Conservation (phyloP, 192 early-diverging fungal species). For the Phlyctochytrium bullatum region DNA sequence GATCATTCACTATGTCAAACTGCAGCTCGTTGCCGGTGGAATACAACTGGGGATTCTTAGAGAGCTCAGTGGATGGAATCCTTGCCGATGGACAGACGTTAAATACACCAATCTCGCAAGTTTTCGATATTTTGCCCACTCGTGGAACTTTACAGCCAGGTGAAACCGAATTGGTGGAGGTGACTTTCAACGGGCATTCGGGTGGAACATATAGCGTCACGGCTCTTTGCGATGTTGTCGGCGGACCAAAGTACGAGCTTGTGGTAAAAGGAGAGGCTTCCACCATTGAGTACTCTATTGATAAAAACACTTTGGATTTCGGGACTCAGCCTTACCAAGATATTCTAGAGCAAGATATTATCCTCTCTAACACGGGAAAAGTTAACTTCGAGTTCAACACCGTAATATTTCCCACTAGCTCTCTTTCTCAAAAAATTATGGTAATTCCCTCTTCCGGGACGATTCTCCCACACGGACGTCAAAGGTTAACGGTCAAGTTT, state of each 20-base stretch:
- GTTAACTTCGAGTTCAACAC: conserved; percentile 51
- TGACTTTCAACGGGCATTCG: conserved; percentile 47
- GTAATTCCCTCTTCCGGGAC: conserved; percentile 41
- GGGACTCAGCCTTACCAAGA: conserved; percentile 51
- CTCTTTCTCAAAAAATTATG: conserved; percentile 36
- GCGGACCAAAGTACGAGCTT: conserved; percentile 59
- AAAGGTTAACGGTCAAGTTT: conserved; percentile 45
- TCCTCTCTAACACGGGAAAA: conserved; percentile 44
- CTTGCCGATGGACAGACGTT: conserved; percentile 10
- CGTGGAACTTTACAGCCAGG: conserved; percentile 44
- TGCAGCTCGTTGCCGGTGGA: conserved; percentile 43
- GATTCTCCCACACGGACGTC: conserved; percentile 35
- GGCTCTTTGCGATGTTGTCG: conserved; percentile 51
- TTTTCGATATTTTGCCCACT: conserved; percentile 54
- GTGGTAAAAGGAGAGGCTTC: conserved; percentile 50
- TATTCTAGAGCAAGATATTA: conserved; percentile 55
- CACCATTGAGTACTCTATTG: conserved; percentile 40
- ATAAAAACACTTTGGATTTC: conserved; percentile 41
- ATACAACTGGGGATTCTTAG: conserved; percentile 48
- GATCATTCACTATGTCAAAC: conserved; percentile 45
- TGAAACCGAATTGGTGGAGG: conserved; percentile 41
- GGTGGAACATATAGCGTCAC: conserved; percentile 25
- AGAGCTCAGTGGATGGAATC: conserved; percentile 19
- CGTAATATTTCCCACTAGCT: conserved; percentile 27
- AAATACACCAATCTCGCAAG: conserved; percentile 31